Percentiles rank a stretch among this genome's conserved stretches.
These are phyloP conservation scores for Cystofilobasidium ferigula DNA, from an alignment of 768 basidiomycete genomes.

Conservation along the genomic window DNA sequence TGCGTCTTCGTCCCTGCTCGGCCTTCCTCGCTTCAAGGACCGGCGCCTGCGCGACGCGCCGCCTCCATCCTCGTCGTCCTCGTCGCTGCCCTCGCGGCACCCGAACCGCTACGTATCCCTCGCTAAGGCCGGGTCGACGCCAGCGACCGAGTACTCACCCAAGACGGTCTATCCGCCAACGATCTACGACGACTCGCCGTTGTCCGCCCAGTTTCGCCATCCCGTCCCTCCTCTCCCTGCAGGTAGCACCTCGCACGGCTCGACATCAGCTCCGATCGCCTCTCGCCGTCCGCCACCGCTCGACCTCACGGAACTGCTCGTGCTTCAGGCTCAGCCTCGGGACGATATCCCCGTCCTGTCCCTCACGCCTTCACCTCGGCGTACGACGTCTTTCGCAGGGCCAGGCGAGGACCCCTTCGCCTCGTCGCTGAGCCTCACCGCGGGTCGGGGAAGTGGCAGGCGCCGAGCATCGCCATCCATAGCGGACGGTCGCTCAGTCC, in stretches of 20 bases:
- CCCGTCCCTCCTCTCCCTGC: background rate
- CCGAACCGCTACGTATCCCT: background rate
- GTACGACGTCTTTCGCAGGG: background rate
- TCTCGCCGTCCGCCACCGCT: background rate
- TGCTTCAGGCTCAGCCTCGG: constrained; percentile 6
- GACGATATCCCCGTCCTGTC: constrained; percentile 9
- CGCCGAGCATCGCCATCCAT: background rate
- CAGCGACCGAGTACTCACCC: background rate
- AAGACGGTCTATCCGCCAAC: background rate
- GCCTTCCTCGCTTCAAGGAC: background rate
- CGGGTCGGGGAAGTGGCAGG: background rate
- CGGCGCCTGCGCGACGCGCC: background rate
- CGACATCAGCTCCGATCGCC: background rate
- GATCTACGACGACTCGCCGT: background rate
- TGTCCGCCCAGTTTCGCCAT: background rate
- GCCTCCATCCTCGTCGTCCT: background rate
- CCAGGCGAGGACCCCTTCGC: background rate
- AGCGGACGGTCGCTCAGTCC: background rate
- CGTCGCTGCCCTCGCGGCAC: background rate
- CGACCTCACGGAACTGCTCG: constrained; percentile 6
- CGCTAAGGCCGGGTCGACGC: background rate
- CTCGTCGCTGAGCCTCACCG: background rate
- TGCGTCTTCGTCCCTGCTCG: background rate
- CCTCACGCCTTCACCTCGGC: background rate
- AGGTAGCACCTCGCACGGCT: no score